Evolutionary conservation across 345 rosid species (phyloP), one percentile per base, ranked within the genome.

Genomic region (Acer negundo): DNA sequence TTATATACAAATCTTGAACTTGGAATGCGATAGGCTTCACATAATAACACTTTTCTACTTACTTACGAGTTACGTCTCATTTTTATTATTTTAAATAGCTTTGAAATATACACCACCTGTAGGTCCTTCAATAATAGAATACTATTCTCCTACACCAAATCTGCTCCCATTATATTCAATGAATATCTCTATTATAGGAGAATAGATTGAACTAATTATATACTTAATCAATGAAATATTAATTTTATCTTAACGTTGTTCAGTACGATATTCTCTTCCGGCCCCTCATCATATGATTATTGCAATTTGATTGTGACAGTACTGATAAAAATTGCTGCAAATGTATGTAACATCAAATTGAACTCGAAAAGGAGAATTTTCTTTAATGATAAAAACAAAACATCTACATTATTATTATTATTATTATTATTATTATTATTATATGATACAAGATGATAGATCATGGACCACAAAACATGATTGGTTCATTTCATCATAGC

Each of bases 281-380:
- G 38, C 38, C 38, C 38, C 38, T 35, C 6, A 35, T 4, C 4
- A 35, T 35, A 4, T 4, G 38, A 4, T 35, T 35, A 22, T 77
- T 77, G 77, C 56, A 72, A 20, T 62, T 7, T 35, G 84, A 80
- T 51, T 12, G 81, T 24, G 81, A 65, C 80, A 58, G 38, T 69
- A 24, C 63, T 72, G 66, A 62, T 75, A 79, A 7, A 59, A 28
- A 46, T 23, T 20, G 62, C 42, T 72, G 10, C 47, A 62, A 1
- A 42, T 42, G 2, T 28, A 28, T 28, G 8, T 42, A 8, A 28
- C 69, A 67, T 51, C 61, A 58, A 55, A 12, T 13, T 19, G 51
- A 49, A n/a, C 68, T 62, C 64, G 24, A 46, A 61, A 64, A 7
- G 17, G 58, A 47, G 49, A 46, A 31, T 16, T 24, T n/a, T 9